Base-by-base conservation (phyloP, 2,329 filamentous ascomycete species). In the Corynespora cassiicola region DNA sequence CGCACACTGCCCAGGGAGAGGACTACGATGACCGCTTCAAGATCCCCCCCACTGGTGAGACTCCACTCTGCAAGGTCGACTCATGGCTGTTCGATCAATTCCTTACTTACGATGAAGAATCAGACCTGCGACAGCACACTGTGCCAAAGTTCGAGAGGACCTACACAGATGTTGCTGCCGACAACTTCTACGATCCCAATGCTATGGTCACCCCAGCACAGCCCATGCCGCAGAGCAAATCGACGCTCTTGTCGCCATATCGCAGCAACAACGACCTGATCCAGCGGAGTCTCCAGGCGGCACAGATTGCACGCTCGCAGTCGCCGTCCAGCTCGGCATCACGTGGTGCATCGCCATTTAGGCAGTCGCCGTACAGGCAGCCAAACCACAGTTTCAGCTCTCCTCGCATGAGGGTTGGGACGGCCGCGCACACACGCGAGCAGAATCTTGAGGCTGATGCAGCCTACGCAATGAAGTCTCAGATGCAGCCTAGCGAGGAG, bases 131-230 rank as follows among this genome's bases (percentile, higher is more conserved):
- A 46, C 67, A 66, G 33, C 44, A 50, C 22, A 51, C 58, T 11
- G 65, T 81, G 50, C 87, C 90, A 17, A 94, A 92, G 69, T 80
- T 95, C 49, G 86, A 90, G 53, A 80, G 90, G 39, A 94, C 90
- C 1, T 89, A 94, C 72, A 92, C 90, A 12, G 90, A 95, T 60
- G 80, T 89, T 32, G 92, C 88, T 60, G 80, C 83, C 56, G 91
- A 96, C 65, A 89, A 94, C 66, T 78, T 95, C 1, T 95, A 88
- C 75, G 90, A 86, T 54, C 85, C 87, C 54, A 83, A 84, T 44
- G 76, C 84, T 57, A 79, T 79, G 1, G 72, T 81, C 4, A 72
- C 81, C 3, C 75, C 56, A 18, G 42, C 63, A 40, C 53, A 59
- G 34, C 40, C 60, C 11, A 78, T 8, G 73, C 75, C 31, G 61